Percentiles rank a stretch among this genome's conserved stretches.
Conservation (phyloP, 495 filamentous ascomycete species). For the Xylaria grammica region DNA sequence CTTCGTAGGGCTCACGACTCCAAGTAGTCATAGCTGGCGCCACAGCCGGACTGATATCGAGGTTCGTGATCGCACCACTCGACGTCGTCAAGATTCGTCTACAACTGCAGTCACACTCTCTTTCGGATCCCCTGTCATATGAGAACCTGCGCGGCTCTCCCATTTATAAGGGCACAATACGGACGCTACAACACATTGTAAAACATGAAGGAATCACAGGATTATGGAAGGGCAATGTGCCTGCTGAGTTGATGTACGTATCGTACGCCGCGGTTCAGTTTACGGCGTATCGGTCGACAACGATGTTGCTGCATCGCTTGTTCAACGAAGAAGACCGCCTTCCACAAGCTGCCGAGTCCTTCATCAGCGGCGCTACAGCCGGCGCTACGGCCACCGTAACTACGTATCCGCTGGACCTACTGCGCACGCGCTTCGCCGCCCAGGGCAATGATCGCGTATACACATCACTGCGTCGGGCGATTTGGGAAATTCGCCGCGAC, state of each 20-base stretch:
- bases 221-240: constrained; percentile 97
- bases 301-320: constrained; percentile 59
- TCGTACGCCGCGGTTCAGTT: constrained; percentile 89
- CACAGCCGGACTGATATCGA: constrained; percentile 85
- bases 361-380: constrained; percentile 79
- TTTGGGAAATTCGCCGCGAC: constrained; percentile 71
- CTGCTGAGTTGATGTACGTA: constrained; percentile 92
- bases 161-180: constrained; percentile 78
- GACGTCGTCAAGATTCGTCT: constrained; percentile 98
- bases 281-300: constrained; percentile 79
- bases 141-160: constrained; percentile 59
- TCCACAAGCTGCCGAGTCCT: constrained; percentile 65
- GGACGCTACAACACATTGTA: constrained; percentile 77
- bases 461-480: constrained; percentile 64
- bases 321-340: constrained; percentile 38
- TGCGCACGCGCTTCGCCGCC: constrained; percentile 93
- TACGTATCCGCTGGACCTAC: constrained; percentile 92
- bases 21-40: constrained; percentile 87
- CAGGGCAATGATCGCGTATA: constrained; percentile 89
- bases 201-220: constrained; percentile 80
- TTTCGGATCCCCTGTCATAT: constrained; percentile 67
- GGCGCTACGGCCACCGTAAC: constrained; percentile 79
- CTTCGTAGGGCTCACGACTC: constrained; percentile 72
- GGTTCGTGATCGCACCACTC: constrained; percentile 91
- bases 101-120: constrained; percentile 84